phyloP scores from a whole-genome alignment of 2,329 filamentous ascomycete species.

The Fonsecaea pedrosoi region DNA sequence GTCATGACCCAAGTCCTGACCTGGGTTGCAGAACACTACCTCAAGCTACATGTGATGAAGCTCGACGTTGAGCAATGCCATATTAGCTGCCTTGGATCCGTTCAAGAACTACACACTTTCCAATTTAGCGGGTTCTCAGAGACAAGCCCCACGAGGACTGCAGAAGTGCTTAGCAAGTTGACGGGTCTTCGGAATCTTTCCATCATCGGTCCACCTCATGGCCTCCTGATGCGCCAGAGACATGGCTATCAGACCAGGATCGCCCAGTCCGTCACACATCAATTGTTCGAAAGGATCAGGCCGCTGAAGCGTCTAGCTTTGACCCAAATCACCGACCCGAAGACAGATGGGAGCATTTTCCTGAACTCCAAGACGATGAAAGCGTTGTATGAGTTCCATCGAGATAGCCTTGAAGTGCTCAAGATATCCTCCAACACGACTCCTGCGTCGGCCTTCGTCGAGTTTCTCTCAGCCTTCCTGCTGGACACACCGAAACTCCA shows the following conservation, averaged over 20 bases:
- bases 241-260: slow-evolving; percentile 25
- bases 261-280: slow-evolving; percentile 23
- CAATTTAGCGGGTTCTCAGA: slow-evolving; percentile 26
- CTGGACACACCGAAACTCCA: slow-evolving; percentile 22
- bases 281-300: slow-evolving; percentile 21
- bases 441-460: slow-evolving; percentile 13
- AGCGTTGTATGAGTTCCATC: slow-evolving; percentile 23
- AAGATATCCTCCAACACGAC: slow-evolving; percentile 22
- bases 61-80: slow-evolving; percentile 27
- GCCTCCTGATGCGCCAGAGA: slow-evolving; percentile 25
- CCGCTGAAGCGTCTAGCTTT: slow-evolving; percentile 27
- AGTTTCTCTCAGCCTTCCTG: slow-evolving; percentile 24
- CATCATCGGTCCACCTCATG: slow-evolving; percentile 22
- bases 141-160: slow-evolving; percentile 11
- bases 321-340: slow-evolving; percentile 13
- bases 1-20: slow-evolving; percentile 23
- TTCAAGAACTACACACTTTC: slow-evolving; percentile 15
- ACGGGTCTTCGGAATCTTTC: slow-evolving; percentile 21
- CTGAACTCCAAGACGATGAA: slow-evolving; percentile 25
- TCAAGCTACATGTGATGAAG: slow-evolving; percentile 17
- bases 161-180: slow-evolving; percentile 21
- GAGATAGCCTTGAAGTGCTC: slow-evolving; percentile 25
- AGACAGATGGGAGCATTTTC: slow-evolving; percentile 1
- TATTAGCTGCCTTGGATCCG: slow-evolving; percentile 15
- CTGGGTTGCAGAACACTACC: slow-evolving; percentile 18